Evolutionary conservation across 2,329 filamentous ascomycete genomes (phyloP), one percentile per base, ranked within the genome.

Genomic region (Claviceps arundinis): DNA sequence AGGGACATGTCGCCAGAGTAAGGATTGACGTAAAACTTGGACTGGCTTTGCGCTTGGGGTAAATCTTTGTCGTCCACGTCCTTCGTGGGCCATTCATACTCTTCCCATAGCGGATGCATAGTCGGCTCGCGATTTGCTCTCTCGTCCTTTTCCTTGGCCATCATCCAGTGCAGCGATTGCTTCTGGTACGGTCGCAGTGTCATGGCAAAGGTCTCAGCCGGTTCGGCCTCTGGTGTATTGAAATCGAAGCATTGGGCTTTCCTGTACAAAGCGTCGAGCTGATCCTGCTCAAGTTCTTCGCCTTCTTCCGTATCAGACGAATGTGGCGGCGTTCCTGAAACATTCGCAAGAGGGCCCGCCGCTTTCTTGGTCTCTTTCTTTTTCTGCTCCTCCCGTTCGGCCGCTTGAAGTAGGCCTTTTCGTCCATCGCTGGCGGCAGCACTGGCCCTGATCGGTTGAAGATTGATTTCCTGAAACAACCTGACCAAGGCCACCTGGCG

Each of bases 221-320:
- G 91, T 59, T 95, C 85, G 9, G 88, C 84, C 65, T 89, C 84
- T 2, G 90, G 90, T 0, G 90, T 96, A 63, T 82, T 81, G 62
- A 98, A 97, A 65, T 98, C 93, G 61, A 97, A 97, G 0, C 89
- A 90, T 63, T 98, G 93, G 0, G 93, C 93, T 64, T 98, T 98
- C 62, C 85, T 88, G 68, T 98, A 98, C 1, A 98, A 70, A 0
- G 87, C 82, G 64, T 98, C 93, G 3, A 98, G 82, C 64, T 98
- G 93, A 60, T 95, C 90, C 65, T 97, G 89, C 63, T 97, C 89
- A 0, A 98, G 76, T 67, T 97, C 90, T 60, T 90, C 79, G 2
- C 89, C 89, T 38, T 96, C 90, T 59, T 96, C 90, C 0, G 74
- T 73, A 47, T 86, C 87, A 9, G 85, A 87, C 5, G 74, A 71